Conservation (phyloP, 768 basidiomycete genomes). For the Boletus subcaerulescens region DNA sequence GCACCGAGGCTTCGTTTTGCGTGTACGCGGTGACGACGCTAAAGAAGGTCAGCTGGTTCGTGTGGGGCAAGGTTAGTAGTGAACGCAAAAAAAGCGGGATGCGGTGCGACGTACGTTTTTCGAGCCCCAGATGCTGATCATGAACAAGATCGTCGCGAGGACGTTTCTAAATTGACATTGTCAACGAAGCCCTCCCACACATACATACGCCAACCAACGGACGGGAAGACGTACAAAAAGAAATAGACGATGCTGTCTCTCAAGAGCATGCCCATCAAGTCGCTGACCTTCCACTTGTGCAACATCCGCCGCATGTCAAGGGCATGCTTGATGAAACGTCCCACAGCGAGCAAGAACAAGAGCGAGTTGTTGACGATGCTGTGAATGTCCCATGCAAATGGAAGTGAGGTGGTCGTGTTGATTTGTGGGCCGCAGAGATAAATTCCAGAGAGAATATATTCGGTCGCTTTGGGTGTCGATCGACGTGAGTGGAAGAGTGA, state of each 20-base stretch:
- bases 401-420: background rate
- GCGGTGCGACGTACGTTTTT: constrained; percentile 3
- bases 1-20: constrained; percentile 15
- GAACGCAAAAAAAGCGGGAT: no score
- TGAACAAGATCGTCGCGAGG: constrained; percentile 14
- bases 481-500: background rate
- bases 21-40: constrained; percentile 16
- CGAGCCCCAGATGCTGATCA: constrained; percentile 17
- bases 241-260: constrained; percentile 20
- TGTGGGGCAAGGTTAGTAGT: background rate
- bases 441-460: constrained; percentile 17
- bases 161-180: constrained; percentile 3
- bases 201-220: background rate
- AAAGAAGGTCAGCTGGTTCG: constrained; percentile 1
- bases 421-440: constrained; percentile 12
- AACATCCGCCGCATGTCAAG: constrained; percentile 3
- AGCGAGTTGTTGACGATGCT: constrained; percentile 7
- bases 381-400: constrained; percentile 17
- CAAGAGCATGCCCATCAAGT: constrained; percentile 15
- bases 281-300: constrained; percentile 8
- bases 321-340: constrained; percentile 12
- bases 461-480: constrained; percentile 5
- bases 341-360: constrained; percentile 15
- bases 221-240: constrained; percentile 11
- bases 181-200: background rate